Conservation (phyloP, 352 stramenopile species). For the Pythium pyrilobum region DNA sequence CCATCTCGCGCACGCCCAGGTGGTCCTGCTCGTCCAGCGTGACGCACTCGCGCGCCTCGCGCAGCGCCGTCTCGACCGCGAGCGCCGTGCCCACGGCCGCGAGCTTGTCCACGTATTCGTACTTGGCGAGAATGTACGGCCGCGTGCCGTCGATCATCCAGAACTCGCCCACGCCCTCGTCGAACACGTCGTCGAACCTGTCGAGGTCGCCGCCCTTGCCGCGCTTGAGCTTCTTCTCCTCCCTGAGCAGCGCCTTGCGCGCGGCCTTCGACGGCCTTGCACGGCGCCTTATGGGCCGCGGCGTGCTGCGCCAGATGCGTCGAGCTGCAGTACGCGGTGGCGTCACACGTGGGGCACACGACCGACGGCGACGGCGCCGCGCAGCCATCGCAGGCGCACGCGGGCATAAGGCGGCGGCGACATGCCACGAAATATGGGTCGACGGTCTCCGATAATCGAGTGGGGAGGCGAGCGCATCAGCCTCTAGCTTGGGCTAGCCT, state of each 20-base stretch:
- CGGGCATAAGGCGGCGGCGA: too few species aligned
- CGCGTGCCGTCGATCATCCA: background rate
- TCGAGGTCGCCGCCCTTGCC: background rate
- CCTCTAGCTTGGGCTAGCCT: too few species aligned
- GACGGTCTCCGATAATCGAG: too few species aligned
- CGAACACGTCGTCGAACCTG: background rate
- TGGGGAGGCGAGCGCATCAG: too few species aligned
- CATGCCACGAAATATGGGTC: too few species aligned
- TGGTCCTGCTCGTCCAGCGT: slow-evolving; percentile 1
- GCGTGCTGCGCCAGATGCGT: background rate
- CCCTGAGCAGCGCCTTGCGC: background rate
- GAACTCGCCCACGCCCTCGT: background rate
- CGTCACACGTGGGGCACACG: background rate
- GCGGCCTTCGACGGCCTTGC: background rate
- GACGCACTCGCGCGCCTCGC: background rate
- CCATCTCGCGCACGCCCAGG: background rate
- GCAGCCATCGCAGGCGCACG: background rate
- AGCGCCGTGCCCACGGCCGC: background rate
- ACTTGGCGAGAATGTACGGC: slow-evolving; percentile 4
- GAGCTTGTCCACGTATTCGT: background rate
- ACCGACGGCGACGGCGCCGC: background rate
- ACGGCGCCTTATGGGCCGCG: background rate
- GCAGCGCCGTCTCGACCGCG: background rate
- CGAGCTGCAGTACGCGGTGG: background rate
- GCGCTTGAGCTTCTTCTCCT: background rate